Base-by-base conservation (phyloP, 1,284 basidiomycete species). In the Peniophora sp. region DNA sequence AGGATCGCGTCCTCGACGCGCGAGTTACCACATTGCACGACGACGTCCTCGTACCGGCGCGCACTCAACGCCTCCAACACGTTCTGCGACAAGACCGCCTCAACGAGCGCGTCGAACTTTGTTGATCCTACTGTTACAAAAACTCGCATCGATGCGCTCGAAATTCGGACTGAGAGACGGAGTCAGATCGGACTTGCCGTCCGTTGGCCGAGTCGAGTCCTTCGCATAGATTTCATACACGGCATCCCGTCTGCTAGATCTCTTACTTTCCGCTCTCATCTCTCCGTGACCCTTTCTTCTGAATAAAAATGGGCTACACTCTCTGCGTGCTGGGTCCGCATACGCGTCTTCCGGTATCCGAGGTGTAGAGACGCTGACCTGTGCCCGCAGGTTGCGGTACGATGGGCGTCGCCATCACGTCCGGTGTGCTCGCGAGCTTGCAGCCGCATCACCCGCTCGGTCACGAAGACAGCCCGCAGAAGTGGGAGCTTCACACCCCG, bases 351-450 rank as follows among this genome's bases (percentile, higher is more conserved):
- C n/a, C n/a, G 27, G 27, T 32, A 12, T 12, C 12, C 12, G 5
- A 32, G 5, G 6, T 6, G 5, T 12, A 32, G 12, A 12, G 5
- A 12, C 27, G 27, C 27, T 32, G 27, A 32, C 27, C 27, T 12
- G 27, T 6, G 27, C 12, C 12, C 12, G 49, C 62, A 92, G 94
- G 94, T 77, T 99, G 97, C 69, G 97, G 97, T 52, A 99, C 97
- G 6, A 99, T 99, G 97, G 97, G 97, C 52, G 73, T 98, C 57
- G 94, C 97, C 53, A 81, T 99, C 65, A 81, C 97, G 46, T 97
- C 95, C 25, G 97, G 93, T 50, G 84, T 96, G 39, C 71, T 95
- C 47, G 79, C 85, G 55, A 85, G 86, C 64, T 76, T 91, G 46
- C 74, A 85, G 55, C 66, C 74, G 8, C 73, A 71, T 58, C 60